Conservation (phyloP, 768 basidiomycete genomes). For the Candolleomyces eurysporus region DNA sequence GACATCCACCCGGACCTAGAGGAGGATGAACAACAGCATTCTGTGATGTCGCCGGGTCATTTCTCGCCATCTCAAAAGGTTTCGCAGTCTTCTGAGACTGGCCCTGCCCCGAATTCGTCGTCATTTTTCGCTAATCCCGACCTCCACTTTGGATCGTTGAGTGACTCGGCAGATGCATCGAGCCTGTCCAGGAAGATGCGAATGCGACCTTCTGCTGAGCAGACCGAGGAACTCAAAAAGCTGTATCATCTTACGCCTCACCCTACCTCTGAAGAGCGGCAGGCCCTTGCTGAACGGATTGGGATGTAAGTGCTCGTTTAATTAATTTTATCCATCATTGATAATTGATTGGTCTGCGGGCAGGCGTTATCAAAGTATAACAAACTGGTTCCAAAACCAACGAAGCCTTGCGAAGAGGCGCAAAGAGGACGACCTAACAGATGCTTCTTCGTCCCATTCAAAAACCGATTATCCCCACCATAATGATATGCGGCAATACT, state of each 20-base stretch:
- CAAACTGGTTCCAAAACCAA: constrained; percentile 88
- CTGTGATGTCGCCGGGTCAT: background rate
- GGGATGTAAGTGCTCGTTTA: constrained; percentile 62
- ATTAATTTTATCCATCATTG: constrained; percentile 25
- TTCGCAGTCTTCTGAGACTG: background rate
- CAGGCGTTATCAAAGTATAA: constrained; percentile 79
- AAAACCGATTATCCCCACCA: constrained; percentile 33
- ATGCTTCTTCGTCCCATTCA: constrained; percentile 25
- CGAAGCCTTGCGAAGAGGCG: constrained; percentile 74
- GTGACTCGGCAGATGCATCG: constrained; percentile 3
- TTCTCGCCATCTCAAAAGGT: background rate
- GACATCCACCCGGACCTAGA: constrained; percentile 22
- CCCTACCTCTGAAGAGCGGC: constrained; percentile 65
- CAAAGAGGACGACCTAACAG: constrained; percentile 53
- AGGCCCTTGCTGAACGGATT: constrained; percentile 62
- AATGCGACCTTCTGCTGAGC: constrained; percentile 59
- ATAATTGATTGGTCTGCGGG: constrained; percentile 27
- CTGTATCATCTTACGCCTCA: constrained; percentile 64
- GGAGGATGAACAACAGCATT: constrained; percentile 11
- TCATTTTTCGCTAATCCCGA: constrained; percentile 3
- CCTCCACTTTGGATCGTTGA: constrained; percentile 18
- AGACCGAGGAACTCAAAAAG: constrained; percentile 67
- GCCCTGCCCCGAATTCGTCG: background rate
- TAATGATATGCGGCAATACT: constrained; percentile 34
- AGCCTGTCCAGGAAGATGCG: constrained; percentile 59